A percentile compares a stretch with the other conserved stretches of the same genome.
These are phyloP conservation scores for Kalaharituber pfeilii DNA, from an alignment of 2,329 filamentous ascomycete species.

Conservation along the genomic window DNA sequence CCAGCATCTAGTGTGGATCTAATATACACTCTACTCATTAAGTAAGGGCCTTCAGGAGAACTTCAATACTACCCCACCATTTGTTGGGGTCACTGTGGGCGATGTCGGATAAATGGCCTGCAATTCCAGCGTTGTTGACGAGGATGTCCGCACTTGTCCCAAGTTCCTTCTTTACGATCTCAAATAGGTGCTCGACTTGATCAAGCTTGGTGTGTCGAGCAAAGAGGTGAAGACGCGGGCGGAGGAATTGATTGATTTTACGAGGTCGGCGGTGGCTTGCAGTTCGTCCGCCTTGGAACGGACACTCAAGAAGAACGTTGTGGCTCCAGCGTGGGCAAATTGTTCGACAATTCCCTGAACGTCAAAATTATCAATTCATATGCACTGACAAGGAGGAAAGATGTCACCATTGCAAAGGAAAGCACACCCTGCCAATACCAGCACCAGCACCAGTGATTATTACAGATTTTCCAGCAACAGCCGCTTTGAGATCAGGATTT, in stretches of 20 bases:
- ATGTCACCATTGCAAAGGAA: not conserved
- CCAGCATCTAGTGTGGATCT: not conserved
- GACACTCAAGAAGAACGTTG: slow-evolving; percentile 2
- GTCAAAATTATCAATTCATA: not conserved
- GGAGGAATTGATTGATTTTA: not conserved
- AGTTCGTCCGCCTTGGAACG: not conserved
- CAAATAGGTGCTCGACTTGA: not conserved
- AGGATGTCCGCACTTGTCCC: slow-evolving; percentile 26
- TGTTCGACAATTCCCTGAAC: slow-evolving; percentile 3
- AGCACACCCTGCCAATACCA: slow-evolving; percentile 7
- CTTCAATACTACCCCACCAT: slow-evolving; percentile 23
- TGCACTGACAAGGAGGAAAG: not conserved
- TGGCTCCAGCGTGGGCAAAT: slow-evolving; percentile 6
- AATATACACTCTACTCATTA: slow-evolving; percentile 4
- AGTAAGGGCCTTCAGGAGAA: slow-evolving; percentile 23
- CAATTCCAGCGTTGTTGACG: slow-evolving; percentile 31
- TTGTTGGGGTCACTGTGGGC: not conserved
- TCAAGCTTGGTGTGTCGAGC: not conserved
- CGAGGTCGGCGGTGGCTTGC: not conserved
- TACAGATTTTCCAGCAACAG: slow-evolving; percentile 4
- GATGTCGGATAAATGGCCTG: not conserved
- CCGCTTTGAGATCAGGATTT: slow-evolving; percentile 2
- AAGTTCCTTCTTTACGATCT: not conserved
- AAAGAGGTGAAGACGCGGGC: not conserved
- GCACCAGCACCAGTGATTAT: slow-evolving; percentile 5